Evolutionary conservation across 2,329 filamentous ascomycete species (phyloP), one percentile per base, ranked within the genome.

Genomic region (Diaporthe citrichinensis): DNA sequence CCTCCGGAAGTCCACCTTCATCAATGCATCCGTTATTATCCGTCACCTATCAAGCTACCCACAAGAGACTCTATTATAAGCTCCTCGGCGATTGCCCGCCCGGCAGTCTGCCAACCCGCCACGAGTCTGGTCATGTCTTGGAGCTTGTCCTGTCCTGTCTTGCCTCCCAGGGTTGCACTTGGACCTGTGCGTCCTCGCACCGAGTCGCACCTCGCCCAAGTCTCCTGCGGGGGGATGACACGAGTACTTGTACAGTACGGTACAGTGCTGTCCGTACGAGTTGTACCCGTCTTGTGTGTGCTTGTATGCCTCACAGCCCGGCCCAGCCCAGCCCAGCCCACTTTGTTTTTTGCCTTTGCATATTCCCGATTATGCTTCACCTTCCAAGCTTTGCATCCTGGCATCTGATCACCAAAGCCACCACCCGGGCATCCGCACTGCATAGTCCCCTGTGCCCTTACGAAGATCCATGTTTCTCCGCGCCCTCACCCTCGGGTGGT

Each of bases 381-480:
- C 17, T 39, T 53, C 34, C 46, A 69, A 69, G 65, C 46, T 25
- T 36, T 68, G 65, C 65, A 68, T 39, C 49, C 46, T 69, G 34
- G 65, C 65, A 69, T 69, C 49, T 55, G 65, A 69, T 69, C 65
- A 46, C 46, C 44, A 23, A n/a, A 53, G 62, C 62, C 62, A 68
- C 44, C 44, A 49, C 25, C 44, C 12, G n/a, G 62, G 44, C 62
- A 39, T 25, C 58, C 36, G 14, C 6, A 28, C 36, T 5, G 36
- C 23, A 62, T 62, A 17, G 57, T 39, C 12, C 36, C 39, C 36
- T 25, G 36, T 28, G n/a, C 59, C 59, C 59, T 31, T 39, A 41
- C 31, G 25, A 51, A 25, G 44, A 53, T 53, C 59, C 59, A 39
- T 68, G 65, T 41, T 9, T 41, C 34, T 55, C 49, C n/a, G 49